Base-by-base conservation (phyloP, 371 early-diverging fungal species). In the Lichtheimia ornata region DNA sequence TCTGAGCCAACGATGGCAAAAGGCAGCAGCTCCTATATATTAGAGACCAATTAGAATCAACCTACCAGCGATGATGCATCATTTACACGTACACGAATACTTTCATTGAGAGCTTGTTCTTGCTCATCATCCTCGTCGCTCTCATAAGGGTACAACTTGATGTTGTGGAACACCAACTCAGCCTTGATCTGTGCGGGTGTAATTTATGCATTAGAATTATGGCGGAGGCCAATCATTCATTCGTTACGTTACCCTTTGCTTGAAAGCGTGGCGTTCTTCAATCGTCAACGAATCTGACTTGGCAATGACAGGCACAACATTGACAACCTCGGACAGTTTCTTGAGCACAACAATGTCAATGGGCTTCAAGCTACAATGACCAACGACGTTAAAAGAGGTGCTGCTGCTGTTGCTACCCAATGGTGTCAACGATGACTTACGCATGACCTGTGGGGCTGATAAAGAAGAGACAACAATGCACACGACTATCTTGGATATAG, bases 101-200 rank as follows among this genome's bases (percentile, higher is more conserved):
- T 81, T 62, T 84, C 82, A 67, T 92, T 91, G 62, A 91, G 78
- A 18, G 85, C 82, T 47, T 77, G 78, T 67, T 93, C 94, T 64
- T 88, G 84, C 50, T 90, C 89, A 66, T 89, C 89, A 77, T 91
- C 92, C 72, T 91, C 92, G 51, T 90, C 89, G 63, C 87, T 85
- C 58, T 84, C 84, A 69, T 91, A 94, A 58, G 97, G 97, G 85
- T 92, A 97, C 62, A 89, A 67, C 43, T 88, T 74, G 74, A 97
- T 96, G 61, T 92, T 89, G 78, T 97, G 96, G 84, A 90, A 94
- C 24, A 84, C 86, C 67, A 97, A 82, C 78, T 97, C 98, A 53
- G 93, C 92, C 88, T 93, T 88, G 73, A 91, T 89, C 83, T 85
- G 69, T 50, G 53, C 11, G 22, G 22, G 35, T 35, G 35, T 35